Conservation (phyloP, 2,329 filamentous ascomycete species). For the Leptoxyphium fumago region DNA sequence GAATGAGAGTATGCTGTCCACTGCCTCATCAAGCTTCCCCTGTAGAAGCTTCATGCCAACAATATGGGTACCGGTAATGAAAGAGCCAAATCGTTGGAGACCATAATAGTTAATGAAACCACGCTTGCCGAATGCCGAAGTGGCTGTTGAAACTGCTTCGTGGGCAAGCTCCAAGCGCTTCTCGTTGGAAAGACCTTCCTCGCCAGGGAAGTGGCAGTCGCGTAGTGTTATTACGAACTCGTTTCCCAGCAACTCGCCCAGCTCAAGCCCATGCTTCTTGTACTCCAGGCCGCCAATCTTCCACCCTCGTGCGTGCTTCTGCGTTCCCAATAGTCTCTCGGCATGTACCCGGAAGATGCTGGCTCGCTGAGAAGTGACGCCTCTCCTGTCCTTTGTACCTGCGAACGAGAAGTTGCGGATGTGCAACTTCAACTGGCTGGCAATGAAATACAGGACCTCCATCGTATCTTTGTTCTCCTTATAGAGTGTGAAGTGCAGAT, state of each 20-base stretch:
- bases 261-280: slow-evolving; percentile 52
- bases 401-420: slow-evolving; percentile 63
- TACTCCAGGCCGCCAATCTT: slow-evolving; percentile 61
- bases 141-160: slow-evolving; percentile 40
- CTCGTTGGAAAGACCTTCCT: slow-evolving; percentile 17
- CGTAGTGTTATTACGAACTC: slow-evolving; percentile 87
- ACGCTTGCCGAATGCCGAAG: slow-evolving; percentile 52
- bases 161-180: slow-evolving; percentile 32
- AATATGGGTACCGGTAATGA: slow-evolving; percentile 69
- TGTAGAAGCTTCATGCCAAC: slow-evolving; percentile 74
- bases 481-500: slow-evolving; percentile 81
- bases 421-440: slow-evolving; percentile 54
- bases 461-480: slow-evolving; percentile 97
- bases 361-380: slow-evolving; percentile 70
- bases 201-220: slow-evolving; percentile 53
- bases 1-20: slow-evolving; percentile 63
- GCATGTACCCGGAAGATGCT: slow-evolving; percentile 48
- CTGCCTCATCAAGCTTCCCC: slow-evolving; percentile 65
- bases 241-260: slow-evolving; percentile 78
- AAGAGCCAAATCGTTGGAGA: slow-evolving; percentile 90
- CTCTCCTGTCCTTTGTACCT: slow-evolving; percentile 81
- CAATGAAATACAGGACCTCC: slow-evolving; percentile 69
- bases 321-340: slow-evolving; percentile 50
- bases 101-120: slow-evolving; percentile 98
- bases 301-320: slow-evolving; percentile 44